Evolutionary conservation across 1,284 basidiomycete genomes (phyloP).

Genomic region (Puccinia hordei): DNA sequence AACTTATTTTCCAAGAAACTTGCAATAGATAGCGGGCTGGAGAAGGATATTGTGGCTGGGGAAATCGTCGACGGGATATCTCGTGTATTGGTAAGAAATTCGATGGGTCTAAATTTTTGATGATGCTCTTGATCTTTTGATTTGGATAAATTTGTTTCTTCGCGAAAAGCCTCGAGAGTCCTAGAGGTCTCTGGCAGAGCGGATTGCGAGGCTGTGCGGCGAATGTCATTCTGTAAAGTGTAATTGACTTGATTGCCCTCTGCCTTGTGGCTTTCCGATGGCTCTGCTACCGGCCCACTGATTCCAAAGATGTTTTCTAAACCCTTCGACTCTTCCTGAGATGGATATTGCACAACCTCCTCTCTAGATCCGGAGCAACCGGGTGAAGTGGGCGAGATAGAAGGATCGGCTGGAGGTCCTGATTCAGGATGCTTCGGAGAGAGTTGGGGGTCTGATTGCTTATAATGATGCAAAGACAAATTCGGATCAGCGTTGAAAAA

Average conservation of each 20-base stretch:
- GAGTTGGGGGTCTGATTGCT: neutral
- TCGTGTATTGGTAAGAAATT: conserved; percentile 52
- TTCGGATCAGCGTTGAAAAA: conserved; percentile 3
- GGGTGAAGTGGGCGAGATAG: neutral
- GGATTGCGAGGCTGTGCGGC: neutral
- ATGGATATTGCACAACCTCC: neutral
- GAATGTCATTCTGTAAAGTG: neutral
- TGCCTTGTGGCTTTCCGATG: no score
- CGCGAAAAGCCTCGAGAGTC: neutral
- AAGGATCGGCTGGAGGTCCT: neutral
- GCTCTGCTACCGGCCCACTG: neutral
- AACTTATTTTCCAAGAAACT: conserved; percentile 58
- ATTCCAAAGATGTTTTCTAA: neutral
- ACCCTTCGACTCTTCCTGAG: neutral
- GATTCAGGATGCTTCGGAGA: neutral
- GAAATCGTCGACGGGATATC: conserved; percentile 52
- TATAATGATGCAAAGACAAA: neutral
- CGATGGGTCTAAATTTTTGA: neutral
- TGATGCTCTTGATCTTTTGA: conserved; percentile 6
- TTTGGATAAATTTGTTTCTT: neutral
- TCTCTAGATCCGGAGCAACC: conserved; percentile 8
- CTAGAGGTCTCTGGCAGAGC: neutral
- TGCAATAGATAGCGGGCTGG: conserved; percentile 51
- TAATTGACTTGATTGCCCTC: neutral
- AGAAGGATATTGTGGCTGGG: conserved; percentile 52